Percentiles rank a stretch among this genome's conserved stretches.
These are phyloP conservation scores for Anethum foeniculum DNA, from an alignment of 140 eudicot genomes.

Conservation along the genomic window DNA sequence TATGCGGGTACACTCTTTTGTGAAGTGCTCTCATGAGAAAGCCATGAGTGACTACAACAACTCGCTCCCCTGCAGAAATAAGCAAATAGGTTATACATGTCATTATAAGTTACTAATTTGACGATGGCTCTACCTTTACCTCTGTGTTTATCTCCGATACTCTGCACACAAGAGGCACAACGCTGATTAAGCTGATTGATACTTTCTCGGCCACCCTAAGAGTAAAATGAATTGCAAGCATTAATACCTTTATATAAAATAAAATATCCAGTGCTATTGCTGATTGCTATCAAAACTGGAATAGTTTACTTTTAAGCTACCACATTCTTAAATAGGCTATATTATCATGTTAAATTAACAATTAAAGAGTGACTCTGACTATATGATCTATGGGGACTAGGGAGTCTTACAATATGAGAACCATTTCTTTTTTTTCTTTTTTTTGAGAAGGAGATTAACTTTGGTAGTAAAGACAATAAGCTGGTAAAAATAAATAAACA, in stretches of 20 bases:
- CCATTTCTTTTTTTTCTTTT: too few relatives aligned
- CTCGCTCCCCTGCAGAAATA: conserved; percentile 54
- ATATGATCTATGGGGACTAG: not conserved
- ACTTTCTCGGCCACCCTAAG: conserved; percentile 97
- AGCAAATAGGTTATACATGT: not conserved
- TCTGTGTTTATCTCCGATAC: conserved; percentile 67
- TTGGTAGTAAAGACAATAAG: too few relatives aligned
- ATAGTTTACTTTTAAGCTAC: not conserved
- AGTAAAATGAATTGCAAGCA: not conserved
- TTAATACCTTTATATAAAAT: not conserved
- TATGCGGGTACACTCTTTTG: conserved; percentile 40
- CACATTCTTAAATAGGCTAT: not conserved
- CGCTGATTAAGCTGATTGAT: conserved; percentile 63
- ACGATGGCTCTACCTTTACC: conserved; percentile 30
- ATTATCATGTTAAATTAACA: too few relatives aligned
- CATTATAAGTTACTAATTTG: not conserved
- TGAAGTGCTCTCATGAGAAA: conserved; percentile 70
- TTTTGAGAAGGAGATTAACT: too few relatives aligned
- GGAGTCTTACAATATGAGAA: too few relatives aligned
- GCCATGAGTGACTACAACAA: conserved; percentile 82
- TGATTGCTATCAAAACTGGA: not conserved
- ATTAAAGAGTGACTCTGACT: not conserved
- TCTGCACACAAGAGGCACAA: conserved; percentile 53
- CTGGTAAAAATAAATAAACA: too few relatives aligned
- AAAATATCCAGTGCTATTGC: not conserved